Evolutionary conservation across 108 stramenopile genomes (phyloP).

Genomic region (Parietichytrium sp.): DNA sequence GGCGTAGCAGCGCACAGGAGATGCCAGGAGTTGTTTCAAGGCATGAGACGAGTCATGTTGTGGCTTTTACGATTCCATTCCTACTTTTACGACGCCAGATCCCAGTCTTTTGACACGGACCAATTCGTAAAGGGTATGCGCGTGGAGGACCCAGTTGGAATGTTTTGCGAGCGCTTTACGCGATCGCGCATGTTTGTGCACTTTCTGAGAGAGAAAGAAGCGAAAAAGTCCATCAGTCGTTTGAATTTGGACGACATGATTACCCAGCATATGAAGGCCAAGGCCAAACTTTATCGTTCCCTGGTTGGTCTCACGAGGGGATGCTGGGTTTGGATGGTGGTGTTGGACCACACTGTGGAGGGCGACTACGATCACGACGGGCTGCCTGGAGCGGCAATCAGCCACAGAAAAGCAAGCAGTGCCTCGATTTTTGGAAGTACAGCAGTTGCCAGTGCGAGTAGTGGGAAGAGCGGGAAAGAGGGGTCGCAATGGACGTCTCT

Average conservation of each 20-base stretch:
- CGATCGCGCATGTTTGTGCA: neutral
- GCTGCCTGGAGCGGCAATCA: too few species aligned
- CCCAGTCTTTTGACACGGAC: conserved; percentile 1
- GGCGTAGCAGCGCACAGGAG: neutral
- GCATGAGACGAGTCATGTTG: neutral
- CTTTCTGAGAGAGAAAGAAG: neutral
- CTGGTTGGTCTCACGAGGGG: conserved; percentile 31
- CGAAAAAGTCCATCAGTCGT: neutral
- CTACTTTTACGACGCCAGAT: neutral
- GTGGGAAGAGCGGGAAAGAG: neutral
- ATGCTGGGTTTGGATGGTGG: conserved; percentile 35
- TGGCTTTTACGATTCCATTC: conserved; percentile 7
- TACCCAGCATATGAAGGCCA: neutral
- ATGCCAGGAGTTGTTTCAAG: neutral
- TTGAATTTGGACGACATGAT: neutral
- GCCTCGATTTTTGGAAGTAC: conserved; percentile 1
- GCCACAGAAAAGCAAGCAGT: too few species aligned
- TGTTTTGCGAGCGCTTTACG: neutral
- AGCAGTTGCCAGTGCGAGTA: conserved; percentile 7
- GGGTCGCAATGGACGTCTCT: conserved; percentile 16
- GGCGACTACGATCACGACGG: neutral
- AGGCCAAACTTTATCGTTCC: neutral
- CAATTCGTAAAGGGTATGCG: neutral
- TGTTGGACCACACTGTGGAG: conserved; percentile 14
- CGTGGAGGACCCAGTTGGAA: neutral